Evolutionary conservation across 805 yeast species (phyloP), one percentile per base, ranked within the genome.

Genomic region (Debaryomyces tyrocola): DNA sequence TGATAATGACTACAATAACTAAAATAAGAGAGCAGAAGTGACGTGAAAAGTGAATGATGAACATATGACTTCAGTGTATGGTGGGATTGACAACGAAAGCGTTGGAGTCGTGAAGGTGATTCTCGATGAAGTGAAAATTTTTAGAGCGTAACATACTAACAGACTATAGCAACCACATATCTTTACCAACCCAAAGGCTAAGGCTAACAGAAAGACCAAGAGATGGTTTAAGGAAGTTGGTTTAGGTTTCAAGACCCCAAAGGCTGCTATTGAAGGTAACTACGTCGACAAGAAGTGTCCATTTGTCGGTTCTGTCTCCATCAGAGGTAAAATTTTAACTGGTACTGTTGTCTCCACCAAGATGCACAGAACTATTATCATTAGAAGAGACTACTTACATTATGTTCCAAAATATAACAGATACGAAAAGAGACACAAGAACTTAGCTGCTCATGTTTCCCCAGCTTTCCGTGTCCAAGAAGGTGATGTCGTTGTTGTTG

Each of bases 251-350:
- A 94, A 94, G 90, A 94, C 99, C 82, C 99, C 99, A 80, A 87
- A 84, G 82, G 80, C 91, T 74, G 99, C 99, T 70, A 88, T 91
- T 80, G 92, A 87, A 75, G 99, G 99, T 78, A 80, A 90, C 69
- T 94, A 94, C 95, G 91, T 94, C 74, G 99, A 87, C 91, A 94
- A 94, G 90, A 94, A 94, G 84, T 94, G 99, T 83, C 99, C 99
- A 77, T 94, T 94, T 83, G 87, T 84, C 66, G 99, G 99, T 79
- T 79, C 77, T 64, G 85, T 94, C 66, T 91, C 98, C 64, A 94
- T 94, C 87, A 90, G 99, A 84, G 99, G 99, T 83, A 91, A 89
- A 83, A 94, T 94, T 76, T 87, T 94, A 77, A 86, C 97, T 66
- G 99, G 99, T 81, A 88, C 96, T 74, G 99, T 94, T 80, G 97